Evolutionary conservation across 1,139 yeast genomes (phyloP).

Genomic region (Suhomyces anneliseae): DNA sequence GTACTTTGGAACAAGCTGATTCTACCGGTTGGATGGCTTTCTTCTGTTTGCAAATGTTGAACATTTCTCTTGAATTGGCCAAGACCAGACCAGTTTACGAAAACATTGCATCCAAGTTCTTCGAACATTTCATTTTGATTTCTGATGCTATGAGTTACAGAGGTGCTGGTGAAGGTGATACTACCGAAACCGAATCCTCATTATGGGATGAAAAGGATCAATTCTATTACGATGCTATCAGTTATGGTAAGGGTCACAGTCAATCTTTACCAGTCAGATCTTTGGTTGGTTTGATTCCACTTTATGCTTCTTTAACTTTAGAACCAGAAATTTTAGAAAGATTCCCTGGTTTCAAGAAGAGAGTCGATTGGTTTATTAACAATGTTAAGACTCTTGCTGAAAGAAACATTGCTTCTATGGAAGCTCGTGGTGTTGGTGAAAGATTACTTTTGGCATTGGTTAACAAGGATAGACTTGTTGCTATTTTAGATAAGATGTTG

Average conservation of each 20-base stretch:
- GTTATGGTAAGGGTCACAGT: constrained; percentile 73
- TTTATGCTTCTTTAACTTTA: constrained; percentile 86
- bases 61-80: constrained; percentile 88
- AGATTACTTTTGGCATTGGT: constrained; percentile 81
- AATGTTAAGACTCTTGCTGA: constrained; percentile 73
- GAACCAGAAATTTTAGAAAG: constrained; percentile 81
- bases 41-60: constrained; percentile 87
- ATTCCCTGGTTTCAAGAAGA: constrained; percentile 82
- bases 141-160: constrained; percentile 93
- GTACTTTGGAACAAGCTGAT: constrained; percentile 90
- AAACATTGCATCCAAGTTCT: constrained; percentile 92
- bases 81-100: constrained; percentile 87
- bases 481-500: constrained; percentile 78
- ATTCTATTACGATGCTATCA: constrained; percentile 89
- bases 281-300: constrained; percentile 88
- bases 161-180: constrained; percentile 46
- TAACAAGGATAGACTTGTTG: constrained; percentile 73
- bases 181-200: constrained; percentile 55
- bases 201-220: constrained; percentile 91
- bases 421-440: constrained; percentile 81
- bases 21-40: constrained; percentile 99
- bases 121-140: constrained; percentile 89
- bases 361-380: constrained; percentile 83
- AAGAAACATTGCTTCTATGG: constrained; percentile 89
- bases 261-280: constrained; percentile 85